Conservation (phyloP, 2,329 filamentous ascomycete species). For the Aspergillus terreus region DNA sequence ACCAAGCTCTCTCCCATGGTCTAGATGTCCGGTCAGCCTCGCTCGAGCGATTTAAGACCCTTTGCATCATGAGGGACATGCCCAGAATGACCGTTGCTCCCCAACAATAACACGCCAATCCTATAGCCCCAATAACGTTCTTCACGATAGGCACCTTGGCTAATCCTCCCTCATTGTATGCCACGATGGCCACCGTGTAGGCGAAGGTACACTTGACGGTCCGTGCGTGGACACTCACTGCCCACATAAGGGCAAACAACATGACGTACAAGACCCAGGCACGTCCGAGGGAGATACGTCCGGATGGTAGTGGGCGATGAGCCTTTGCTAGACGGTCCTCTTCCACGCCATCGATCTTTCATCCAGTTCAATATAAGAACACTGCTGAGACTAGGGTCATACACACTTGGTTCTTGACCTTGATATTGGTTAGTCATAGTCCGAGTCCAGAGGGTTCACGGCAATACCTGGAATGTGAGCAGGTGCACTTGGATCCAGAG, state of each 20-base stretch:
- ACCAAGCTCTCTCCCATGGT: constrained; percentile 1
- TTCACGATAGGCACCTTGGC: neutral
- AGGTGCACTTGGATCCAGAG: constrained; percentile 1
- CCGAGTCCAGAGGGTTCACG: neutral
- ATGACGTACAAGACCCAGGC: neutral
- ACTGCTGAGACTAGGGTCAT: neutral
- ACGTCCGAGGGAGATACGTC: neutral
- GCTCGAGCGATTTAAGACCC: too few relatives aligned
- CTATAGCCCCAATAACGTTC: constrained; percentile 1
- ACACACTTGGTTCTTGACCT: constrained; percentile 2
- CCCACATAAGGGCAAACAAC: constrained; percentile 1
- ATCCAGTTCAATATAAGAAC: neutral
- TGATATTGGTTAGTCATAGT: neutral
- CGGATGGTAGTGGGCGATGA: constrained; percentile 1
- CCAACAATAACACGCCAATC: constrained; percentile 2
- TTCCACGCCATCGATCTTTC: constrained; percentile 2
- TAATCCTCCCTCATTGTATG: constrained; percentile 1
- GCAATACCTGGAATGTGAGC: constrained; percentile 2
- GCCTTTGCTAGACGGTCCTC: constrained; percentile 2
- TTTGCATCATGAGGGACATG: neutral
- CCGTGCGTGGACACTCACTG: neutral
- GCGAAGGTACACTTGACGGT: neutral
- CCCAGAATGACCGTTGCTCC: constrained; percentile 2
- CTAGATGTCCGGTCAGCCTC: neutral
- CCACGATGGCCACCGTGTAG: constrained; percentile 1